phyloP scores from a whole-genome alignment of 371 early-diverging fungal genomes.

The Nematocida homosporus region DNA sequence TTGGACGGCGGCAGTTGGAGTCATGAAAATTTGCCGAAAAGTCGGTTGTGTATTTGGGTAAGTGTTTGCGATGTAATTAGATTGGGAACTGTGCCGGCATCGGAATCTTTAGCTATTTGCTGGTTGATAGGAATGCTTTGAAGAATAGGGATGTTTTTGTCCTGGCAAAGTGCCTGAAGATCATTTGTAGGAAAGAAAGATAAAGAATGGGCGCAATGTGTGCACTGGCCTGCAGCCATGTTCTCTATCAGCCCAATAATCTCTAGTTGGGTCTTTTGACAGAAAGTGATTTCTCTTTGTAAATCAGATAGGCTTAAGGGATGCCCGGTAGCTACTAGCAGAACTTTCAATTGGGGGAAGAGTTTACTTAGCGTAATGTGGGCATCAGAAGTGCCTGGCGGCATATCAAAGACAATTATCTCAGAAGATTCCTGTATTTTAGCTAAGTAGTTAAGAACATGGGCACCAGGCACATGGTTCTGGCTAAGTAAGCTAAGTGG shows the following conservation, averaged over 20 bases:
- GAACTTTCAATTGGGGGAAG: conserved; percentile 44
- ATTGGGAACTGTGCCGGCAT: conserved; percentile 38
- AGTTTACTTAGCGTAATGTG: conserved; percentile 64
- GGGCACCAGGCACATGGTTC: conserved; percentile 42
- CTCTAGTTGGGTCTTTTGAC: conserved; percentile 60
- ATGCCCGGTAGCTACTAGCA: conserved; percentile 67
- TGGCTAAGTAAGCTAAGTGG: conserved; percentile 22
- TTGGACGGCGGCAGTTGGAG: too few species aligned
- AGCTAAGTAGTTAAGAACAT: conserved; percentile 42
- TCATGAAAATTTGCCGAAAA: too few species aligned
- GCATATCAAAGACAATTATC: conserved; percentile 67
- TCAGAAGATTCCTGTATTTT: conserved; percentile 49
- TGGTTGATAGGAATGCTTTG: neutral
- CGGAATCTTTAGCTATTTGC: conserved; percentile 24
- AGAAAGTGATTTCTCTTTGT: conserved; percentile 64
- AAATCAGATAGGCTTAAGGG: conserved; percentile 63
- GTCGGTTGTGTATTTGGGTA: neutral
- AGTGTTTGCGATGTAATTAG: too few species aligned
- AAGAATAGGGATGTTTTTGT: neutral
- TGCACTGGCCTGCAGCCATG: conserved; percentile 64
- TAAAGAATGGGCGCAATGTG: conserved; percentile 48
- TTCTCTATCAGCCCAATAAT: conserved; percentile 67
- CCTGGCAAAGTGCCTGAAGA: neutral
- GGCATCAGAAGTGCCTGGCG: conserved; percentile 67
- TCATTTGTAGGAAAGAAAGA: conserved; percentile 40